A percentile compares a stretch with the other conserved stretches of the same genome.
phyloP scores from a whole-genome alignment of 805 yeast species.

The Pichia kluyveri region DNA sequence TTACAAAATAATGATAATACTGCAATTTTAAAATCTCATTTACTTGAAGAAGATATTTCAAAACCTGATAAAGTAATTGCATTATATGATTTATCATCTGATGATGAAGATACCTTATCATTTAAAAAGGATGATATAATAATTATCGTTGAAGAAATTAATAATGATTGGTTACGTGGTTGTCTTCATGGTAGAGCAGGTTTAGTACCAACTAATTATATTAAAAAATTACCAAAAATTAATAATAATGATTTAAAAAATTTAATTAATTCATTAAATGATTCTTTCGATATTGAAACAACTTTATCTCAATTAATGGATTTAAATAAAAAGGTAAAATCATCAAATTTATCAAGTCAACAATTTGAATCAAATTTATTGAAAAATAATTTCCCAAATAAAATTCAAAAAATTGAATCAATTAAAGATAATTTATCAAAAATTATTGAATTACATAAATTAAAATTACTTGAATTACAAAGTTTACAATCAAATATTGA shows the following conservation, averaged over 20 bases:
- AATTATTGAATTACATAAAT: slow-evolving; percentile 68
- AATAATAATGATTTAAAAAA: slow-evolving; percentile 48
- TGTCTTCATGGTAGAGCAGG: slow-evolving; percentile 74
- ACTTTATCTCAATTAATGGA: slow-evolving; percentile 47
- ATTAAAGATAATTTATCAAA: slow-evolving; percentile 68
- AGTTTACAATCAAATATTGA: slow-evolving; percentile 63
- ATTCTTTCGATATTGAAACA: slow-evolving; percentile 56
- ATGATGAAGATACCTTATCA: slow-evolving; percentile 80
- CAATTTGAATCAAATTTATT: slow-evolving; percentile 28
- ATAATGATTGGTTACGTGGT: slow-evolving; percentile 95
- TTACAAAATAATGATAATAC: neutral
- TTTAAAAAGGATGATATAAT: slow-evolving; percentile 84
- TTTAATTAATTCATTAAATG: slow-evolving; percentile 42
- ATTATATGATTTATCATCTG: slow-evolving; percentile 66
- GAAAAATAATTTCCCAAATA: slow-evolving; percentile 58
- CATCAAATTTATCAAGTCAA: slow-evolving; percentile 26
- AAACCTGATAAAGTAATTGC: slow-evolving; percentile 54
- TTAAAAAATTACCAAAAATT: slow-evolving; percentile 64
- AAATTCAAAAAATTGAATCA: slow-evolving; percentile 66
- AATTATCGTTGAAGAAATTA: slow-evolving; percentile 77
- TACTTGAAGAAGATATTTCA: slow-evolving; percentile 5
- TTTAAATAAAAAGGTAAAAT: slow-evolving; percentile 25
- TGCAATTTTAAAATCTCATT: neutral
- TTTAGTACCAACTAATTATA: slow-evolving; percentile 88
- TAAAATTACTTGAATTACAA: slow-evolving; percentile 68